phyloP scores from a whole-genome alignment of 2,329 filamentous ascomycete genomes.

The Fusarium beomiforme region DNA sequence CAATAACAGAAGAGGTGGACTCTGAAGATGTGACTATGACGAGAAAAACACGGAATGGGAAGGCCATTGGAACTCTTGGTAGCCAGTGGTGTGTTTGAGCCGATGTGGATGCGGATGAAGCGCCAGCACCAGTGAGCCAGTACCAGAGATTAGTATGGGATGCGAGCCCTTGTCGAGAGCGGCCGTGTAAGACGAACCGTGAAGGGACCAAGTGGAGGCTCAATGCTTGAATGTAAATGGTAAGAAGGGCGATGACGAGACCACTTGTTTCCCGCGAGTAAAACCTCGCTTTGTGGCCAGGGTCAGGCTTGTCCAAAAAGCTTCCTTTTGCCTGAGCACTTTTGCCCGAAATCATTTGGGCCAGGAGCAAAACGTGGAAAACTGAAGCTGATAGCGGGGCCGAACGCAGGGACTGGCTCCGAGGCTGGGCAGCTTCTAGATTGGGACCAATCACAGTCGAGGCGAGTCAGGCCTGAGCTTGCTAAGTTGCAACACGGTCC shows the following conservation, averaged over 20 bases:
- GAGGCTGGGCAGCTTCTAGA: slow-evolving; percentile 30
- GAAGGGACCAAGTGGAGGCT: slow-evolving; percentile 33
- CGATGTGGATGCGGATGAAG: slow-evolving; percentile 38
- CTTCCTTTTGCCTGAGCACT: slow-evolving; percentile 27
- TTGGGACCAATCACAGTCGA: slow-evolving; percentile 40
- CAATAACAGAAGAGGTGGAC: slow-evolving; percentile 40
- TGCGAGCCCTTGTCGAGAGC: slow-evolving; percentile 44
- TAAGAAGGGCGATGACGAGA: slow-evolving; percentile 45
- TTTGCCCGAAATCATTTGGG: slow-evolving; percentile 24
- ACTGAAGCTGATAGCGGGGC: slow-evolving; percentile 41
- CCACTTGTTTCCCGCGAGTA: slow-evolving; percentile 39
- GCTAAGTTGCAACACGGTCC: slow-evolving; percentile 19
- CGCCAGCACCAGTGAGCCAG: slow-evolving; percentile 27
- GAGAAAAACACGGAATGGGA: slow-evolving; percentile 47
- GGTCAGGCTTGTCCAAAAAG: slow-evolving; percentile 40
- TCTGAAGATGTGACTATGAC: slow-evolving; percentile 44
- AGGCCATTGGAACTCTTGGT: slow-evolving; percentile 36
- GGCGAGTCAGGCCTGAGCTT: slow-evolving; percentile 44
- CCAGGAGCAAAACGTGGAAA: slow-evolving; percentile 33
- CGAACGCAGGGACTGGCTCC: slow-evolving; percentile 39
- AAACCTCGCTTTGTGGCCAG: slow-evolving; percentile 41
- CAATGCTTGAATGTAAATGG: slow-evolving; percentile 17
- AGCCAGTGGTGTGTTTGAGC: slow-evolving; percentile 41
- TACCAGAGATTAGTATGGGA: slow-evolving; percentile 26
- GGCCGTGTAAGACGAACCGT: slow-evolving; percentile 38